Conservation (phyloP, 2,329 filamentous ascomycete species). For the Lachnellula occidentalis region DNA sequence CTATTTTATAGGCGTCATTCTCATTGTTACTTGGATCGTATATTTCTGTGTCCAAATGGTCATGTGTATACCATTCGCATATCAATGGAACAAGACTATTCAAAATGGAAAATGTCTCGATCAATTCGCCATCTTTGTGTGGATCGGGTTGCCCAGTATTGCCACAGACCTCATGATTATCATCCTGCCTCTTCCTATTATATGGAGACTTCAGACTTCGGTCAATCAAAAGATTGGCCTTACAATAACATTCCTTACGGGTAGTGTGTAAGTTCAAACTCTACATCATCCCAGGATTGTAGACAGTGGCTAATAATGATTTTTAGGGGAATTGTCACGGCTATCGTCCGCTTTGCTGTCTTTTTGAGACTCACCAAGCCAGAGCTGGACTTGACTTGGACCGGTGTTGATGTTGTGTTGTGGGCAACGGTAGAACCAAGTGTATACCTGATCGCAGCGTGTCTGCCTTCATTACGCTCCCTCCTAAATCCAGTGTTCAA, state of each 20-base stretch:
- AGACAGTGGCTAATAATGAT: neutral
- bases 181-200: slow-evolving; percentile 2
- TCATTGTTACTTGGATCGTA: neutral
- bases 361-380: neutral
- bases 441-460: slow-evolving; percentile 19
- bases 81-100: slow-evolving; percentile 1
- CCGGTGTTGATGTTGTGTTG: slow-evolving; percentile 16
- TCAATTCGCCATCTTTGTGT: neutral
- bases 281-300: neutral
- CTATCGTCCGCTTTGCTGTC: neutral
- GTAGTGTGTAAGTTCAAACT: slow-evolving; percentile 13
- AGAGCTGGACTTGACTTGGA: slow-evolving; percentile 3
- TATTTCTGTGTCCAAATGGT: neutral
- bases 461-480: slow-evolving; percentile 19
- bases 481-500: slow-evolving; percentile 13
- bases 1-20: neutral
- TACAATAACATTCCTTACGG: slow-evolving; percentile 2
- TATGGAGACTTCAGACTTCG: slow-evolving; percentile 4
- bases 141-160: slow-evolving; percentile 2
- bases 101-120: neutral
- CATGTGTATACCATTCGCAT: neutral
- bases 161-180: slow-evolving; percentile 3
- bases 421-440: slow-evolving; percentile 23
- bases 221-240: slow-evolving; percentile 1
- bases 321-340: slow-evolving; percentile 2